These are phyloP conservation scores for Sugiyamaella sp. DNA, from an alignment of 1,139 yeast species.

Conservation along the genomic window DNA sequence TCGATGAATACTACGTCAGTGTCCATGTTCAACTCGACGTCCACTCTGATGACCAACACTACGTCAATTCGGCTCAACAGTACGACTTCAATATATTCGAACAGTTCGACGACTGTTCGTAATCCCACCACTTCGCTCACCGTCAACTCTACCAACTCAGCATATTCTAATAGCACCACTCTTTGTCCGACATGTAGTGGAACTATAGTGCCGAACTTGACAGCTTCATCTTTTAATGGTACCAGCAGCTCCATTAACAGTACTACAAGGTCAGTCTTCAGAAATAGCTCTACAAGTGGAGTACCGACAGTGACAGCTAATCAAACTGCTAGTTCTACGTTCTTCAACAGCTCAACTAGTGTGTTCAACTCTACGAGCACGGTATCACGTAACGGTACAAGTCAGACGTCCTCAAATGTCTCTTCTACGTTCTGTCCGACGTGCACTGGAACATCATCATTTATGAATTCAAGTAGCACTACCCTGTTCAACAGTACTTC, in stretches of 20 bases:
- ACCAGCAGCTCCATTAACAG: background rate
- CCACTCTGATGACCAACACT: too few relatives aligned
- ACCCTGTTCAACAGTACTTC: background rate
- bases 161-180: background rate
- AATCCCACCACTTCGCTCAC: background rate
- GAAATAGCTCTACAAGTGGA: conserved; percentile 14
- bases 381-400: background rate
- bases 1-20: too few relatives aligned
- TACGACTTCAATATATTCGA: background rate
- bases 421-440: background rate
- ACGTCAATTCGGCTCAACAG: too few relatives aligned
- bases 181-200: background rate
- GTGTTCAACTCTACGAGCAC: background rate
- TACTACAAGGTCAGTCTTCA: background rate
- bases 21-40: too few relatives aligned
- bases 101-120: background rate
- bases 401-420: background rate
- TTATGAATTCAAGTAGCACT: background rate
- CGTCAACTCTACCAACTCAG: background rate
- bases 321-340: background rate
- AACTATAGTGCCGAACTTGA: too few relatives aligned
- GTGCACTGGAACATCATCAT: background rate
- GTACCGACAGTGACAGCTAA: too few relatives aligned
- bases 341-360: background rate
- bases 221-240: too few relatives aligned